Percentiles rank a stretch among this genome's conserved stretches.
These are phyloP conservation scores for Ampelomyces quisqualis DNA, from an alignment of 2,329 filamentous ascomycete genomes.

Conservation along the genomic window DNA sequence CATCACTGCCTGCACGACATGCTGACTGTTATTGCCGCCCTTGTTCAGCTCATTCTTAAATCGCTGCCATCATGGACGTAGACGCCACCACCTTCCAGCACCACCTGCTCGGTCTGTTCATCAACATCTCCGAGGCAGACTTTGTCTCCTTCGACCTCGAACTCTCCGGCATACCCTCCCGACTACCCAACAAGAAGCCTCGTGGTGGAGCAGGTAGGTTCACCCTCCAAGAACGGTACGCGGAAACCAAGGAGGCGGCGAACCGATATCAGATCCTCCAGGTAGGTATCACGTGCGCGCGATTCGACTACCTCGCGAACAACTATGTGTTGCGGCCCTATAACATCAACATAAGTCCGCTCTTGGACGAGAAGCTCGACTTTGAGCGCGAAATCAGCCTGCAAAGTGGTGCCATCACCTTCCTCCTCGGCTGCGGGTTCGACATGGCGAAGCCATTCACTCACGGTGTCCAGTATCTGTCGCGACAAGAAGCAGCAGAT, in stretches of 20 bases:
- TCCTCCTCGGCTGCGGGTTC: constrained; percentile 60
- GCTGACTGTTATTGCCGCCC: no score
- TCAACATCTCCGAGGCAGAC: constrained; percentile 58
- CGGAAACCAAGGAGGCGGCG: constrained; percentile 61
- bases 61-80: constrained; percentile 56
- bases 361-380: constrained; percentile 55
- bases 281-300: constrained; percentile 66
- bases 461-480: constrained; percentile 63
- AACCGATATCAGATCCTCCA: constrained; percentile 66
- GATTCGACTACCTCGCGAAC: constrained; percentile 52
- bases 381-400: constrained; percentile 62
- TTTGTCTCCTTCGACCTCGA: constrained; percentile 68
- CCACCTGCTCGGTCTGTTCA: constrained; percentile 57
- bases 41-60: neutral
- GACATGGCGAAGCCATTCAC: constrained; percentile 58
- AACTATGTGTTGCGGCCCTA: constrained; percentile 63
- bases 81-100: constrained; percentile 52
- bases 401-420: constrained; percentile 62
- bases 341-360: constrained; percentile 63
- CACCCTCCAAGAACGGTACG: constrained; percentile 61
- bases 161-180: constrained; percentile 61
- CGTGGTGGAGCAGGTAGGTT: constrained; percentile 42
- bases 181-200: constrained; percentile 42
- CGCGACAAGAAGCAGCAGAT: constrained; percentile 56
- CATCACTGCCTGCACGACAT: no score